Evolutionary conservation across 371 early-diverging fungal species (phyloP), one percentile per base, ranked within the genome.

Genomic region (Haplosporangium sp.): DNA sequence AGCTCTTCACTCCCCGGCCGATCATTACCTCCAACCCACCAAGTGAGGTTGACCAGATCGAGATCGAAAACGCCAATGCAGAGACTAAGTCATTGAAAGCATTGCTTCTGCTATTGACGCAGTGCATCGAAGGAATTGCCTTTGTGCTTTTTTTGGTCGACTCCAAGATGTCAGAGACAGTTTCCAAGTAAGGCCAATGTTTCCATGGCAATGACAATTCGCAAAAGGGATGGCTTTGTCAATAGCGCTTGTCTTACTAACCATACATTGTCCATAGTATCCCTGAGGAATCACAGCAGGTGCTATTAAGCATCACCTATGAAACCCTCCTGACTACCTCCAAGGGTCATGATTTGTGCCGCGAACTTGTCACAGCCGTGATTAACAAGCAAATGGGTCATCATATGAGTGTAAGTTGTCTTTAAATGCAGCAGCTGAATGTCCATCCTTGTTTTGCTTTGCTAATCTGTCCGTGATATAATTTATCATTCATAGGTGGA

Each of bases 121-220:
- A 90, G 47, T 79, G 86, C 37, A 85, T 91, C 40, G 95, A 96
- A 67, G 91, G 92, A 8, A 90, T 94, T 6, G 84, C 90, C 1
- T 95, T 95, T 70, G 74, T 94, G 10, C 80, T 86, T 16, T 86
- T 95, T 57, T 63, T 95, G 63, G 81, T 89, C 13, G 94, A 95
- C 63, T 83, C 89, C 43, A 86, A 90, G 48, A 74, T 94, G 63
- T 81, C 89, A 5, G 83, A 82, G 6, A 79, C 92, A 37, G 72
- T 90, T 40, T 86, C 83, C 52, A 75, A 82, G 84, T 89, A 69
- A 76, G 81, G 10, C 18, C 18, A 9, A n/a, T 61, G 21, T 6
- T 37, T n/a, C 0, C 21, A 11, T 5, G 29, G 45, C 37, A 3
- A 12, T 23, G 0, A 0, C 0, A 11, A 16, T 9, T 46, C 20